These are phyloP conservation scores for Antrodiella citrinella DNA, from an alignment of 768 basidiomycete genomes.

Conservation along the genomic window DNA sequence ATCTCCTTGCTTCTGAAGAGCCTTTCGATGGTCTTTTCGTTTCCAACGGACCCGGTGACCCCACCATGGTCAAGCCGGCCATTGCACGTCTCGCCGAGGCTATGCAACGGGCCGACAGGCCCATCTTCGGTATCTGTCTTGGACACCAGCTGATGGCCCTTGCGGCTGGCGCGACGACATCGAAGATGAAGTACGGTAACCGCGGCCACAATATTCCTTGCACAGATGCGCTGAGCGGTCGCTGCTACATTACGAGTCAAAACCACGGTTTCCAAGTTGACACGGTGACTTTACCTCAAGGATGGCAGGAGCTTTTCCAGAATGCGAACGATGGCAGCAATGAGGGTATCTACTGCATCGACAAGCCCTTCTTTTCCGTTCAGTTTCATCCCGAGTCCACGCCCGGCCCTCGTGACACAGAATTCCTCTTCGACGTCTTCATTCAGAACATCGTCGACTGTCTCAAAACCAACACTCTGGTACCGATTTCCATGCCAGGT, in stretches of 20 bases:
- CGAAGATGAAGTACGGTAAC: conserved; percentile 99
- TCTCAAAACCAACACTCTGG: conserved; percentile 42
- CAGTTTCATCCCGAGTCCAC: conserved; percentile 99
- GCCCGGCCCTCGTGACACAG: conserved; percentile 95
- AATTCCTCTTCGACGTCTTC: conserved; percentile 98
- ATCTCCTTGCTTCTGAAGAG: conserved; percentile 59
- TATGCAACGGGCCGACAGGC: conserved; percentile 66
- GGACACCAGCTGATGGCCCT: conserved; percentile 96
- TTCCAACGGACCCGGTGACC: conserved; percentile 97
- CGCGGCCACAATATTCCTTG: conserved; percentile 99
- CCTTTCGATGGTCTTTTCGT: conserved; percentile 93
- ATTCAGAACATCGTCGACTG: conserved; percentile 80
- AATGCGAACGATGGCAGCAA: conserved; percentile 98
- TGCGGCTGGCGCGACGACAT: conserved; percentile 88
- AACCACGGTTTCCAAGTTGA: conserved; percentile 99
- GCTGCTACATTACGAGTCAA: conserved; percentile 99
- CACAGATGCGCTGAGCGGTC: conserved; percentile 84
- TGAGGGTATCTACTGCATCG: conserved; percentile 91
- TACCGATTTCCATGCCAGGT: conserved; percentile 63
- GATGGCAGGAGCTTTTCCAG: conserved; percentile 91
- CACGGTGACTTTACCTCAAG: conserved; percentile 59
- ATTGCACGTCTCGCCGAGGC: conserved; percentile 58
- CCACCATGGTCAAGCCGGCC: conserved; percentile 71
- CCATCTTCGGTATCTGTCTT: conserved; percentile 97
- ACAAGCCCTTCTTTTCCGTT: conserved; percentile 95